Evolutionary conservation across 2,329 filamentous ascomycete genomes (phyloP).

Genomic region (Cladophialophora yegresii): DNA sequence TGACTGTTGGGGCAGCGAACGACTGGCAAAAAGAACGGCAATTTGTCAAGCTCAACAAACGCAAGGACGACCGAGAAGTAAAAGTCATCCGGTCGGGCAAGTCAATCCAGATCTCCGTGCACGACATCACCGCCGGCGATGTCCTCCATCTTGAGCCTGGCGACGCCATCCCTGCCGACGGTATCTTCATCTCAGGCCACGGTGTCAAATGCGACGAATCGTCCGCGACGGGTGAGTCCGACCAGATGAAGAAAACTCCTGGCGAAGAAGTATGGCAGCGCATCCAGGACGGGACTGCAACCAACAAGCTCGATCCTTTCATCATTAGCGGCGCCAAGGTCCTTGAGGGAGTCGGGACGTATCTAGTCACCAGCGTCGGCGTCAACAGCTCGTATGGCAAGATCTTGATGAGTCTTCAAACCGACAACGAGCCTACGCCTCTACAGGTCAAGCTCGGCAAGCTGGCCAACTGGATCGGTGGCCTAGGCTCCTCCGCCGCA

Average conservation of each 20-base stretch:
- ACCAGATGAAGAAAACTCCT: constrained; percentile 67
- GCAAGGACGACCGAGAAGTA: constrained; percentile 64
- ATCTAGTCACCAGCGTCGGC: constrained; percentile 71
- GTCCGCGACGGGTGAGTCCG: constrained; percentile 72
- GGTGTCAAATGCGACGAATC: constrained; percentile 72
- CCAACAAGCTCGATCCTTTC: constrained; percentile 65
- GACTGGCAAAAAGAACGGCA: constrained; percentile 70
- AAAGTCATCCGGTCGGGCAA: constrained; percentile 69
- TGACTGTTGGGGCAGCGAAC: constrained; percentile 63
- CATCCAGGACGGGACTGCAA: constrained; percentile 55
- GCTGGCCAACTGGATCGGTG: constrained; percentile 76
- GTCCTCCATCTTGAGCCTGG: constrained; percentile 69
- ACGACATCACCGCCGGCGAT: constrained; percentile 69
- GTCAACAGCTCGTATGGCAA: constrained; percentile 74
- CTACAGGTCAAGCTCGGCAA: constrained; percentile 74
- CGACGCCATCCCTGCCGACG: constrained; percentile 70
- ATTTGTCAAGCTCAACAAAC: constrained; percentile 62
- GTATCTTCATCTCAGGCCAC: constrained; percentile 67
- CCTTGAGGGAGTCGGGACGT: constrained; percentile 75
- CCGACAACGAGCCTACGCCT: constrained; percentile 73
- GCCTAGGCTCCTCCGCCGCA: constrained; percentile 71
- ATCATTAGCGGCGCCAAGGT: constrained; percentile 81
- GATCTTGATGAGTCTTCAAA: constrained; percentile 72
- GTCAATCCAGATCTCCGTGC: constrained; percentile 63
- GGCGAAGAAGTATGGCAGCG: constrained; percentile 61